phyloP scores from a whole-genome alignment of 192 early-diverging fungal genomes.

The Linnemannia hyalina region DNA sequence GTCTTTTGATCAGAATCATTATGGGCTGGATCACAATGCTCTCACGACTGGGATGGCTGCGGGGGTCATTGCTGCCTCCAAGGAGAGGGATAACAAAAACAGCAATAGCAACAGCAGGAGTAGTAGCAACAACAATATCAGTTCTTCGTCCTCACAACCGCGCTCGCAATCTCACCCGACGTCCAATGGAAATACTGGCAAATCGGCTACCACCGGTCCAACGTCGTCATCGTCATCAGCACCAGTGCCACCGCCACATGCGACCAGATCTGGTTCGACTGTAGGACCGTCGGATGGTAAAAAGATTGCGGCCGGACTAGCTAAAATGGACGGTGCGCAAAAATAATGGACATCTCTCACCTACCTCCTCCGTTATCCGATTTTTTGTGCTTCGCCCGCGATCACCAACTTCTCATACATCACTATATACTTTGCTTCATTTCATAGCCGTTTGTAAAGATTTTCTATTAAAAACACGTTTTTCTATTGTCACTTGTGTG shows the following conservation, averaged over 20 bases:
- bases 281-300: slow-evolving; percentile 19
- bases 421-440: too few species aligned
- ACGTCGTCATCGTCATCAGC: neutral
- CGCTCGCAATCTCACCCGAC: neutral
- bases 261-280: neutral
- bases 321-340: neutral
- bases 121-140: neutral
- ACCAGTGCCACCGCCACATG: neutral
- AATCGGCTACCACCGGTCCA: neutral
- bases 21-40: neutral
- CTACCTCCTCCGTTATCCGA: neutral
- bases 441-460: too few species aligned
- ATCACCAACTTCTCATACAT: too few species aligned
- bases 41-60: neutral
- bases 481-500: neutral
- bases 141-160: neutral
- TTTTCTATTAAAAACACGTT: too few species aligned
- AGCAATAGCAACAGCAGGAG: neutral
- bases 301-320: slow-evolving; percentile 16
- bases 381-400: neutral
- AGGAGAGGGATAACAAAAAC: neutral
- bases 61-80: neutral
- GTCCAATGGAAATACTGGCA: neutral
- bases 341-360: neutral
- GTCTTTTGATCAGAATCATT: neutral